Percentiles rank a stretch among this genome's conserved stretches.
These are phyloP conservation scores for Colletotrichum zoysiae DNA, from an alignment of 2,329 filamentous ascomycete species.

Conservation along the genomic window DNA sequence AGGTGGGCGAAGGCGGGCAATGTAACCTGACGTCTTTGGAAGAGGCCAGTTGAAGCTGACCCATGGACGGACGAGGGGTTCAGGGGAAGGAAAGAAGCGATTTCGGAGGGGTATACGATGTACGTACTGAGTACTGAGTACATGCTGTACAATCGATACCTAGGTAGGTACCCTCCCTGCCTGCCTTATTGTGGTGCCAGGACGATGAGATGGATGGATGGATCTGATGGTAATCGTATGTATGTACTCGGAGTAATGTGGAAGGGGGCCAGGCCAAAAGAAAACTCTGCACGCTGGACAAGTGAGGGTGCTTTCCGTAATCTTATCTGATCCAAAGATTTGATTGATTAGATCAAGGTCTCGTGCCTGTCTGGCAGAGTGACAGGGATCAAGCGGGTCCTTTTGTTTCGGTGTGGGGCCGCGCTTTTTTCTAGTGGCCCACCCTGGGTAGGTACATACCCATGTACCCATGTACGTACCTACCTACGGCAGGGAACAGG, in stretches of 20 bases:
- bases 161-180: too few species aligned
- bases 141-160: too few species aligned
- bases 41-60: conserved; percentile 23
- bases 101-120: conserved; percentile 9
- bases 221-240: too few species aligned
- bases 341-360: conserved; percentile 42
- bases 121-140: neutral
- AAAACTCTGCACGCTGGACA: conserved; percentile 34
- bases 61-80: conserved; percentile 17
- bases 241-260: neutral
- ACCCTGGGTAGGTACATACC: too few species aligned
- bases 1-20: conserved; percentile 22
- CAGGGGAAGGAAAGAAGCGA: conserved; percentile 14
- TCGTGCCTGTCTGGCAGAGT: conserved; percentile 22
- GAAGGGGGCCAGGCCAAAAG: conserved; percentile 1
- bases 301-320: conserved; percentile 28
- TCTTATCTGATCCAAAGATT: conserved; percentile 42
- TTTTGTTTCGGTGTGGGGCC: neutral
- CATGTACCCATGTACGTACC: too few species aligned
- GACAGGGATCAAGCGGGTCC: conserved; percentile 3
- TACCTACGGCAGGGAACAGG: neutral
- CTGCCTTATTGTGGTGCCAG: neutral
- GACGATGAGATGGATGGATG: neutral
- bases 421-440: neutral
- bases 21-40: conserved; percentile 37